These are phyloP conservation scores for Ephemerocybe angulata DNA, from an alignment of 768 basidiomycete genomes.

Conservation along the genomic window DNA sequence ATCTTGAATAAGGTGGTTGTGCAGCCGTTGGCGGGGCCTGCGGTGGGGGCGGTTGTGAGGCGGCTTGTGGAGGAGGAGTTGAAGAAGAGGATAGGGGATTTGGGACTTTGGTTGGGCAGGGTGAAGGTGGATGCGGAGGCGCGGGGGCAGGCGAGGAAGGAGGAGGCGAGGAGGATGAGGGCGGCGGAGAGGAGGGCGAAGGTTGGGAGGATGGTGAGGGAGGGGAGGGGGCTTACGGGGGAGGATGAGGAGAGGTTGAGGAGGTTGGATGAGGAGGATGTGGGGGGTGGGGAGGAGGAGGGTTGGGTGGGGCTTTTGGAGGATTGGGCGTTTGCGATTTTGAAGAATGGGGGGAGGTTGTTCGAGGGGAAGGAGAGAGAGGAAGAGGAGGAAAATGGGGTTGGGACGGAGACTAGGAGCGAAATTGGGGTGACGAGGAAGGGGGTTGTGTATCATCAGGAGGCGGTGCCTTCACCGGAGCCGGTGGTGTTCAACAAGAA, in stretches of 20 bases:
- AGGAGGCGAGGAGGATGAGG: slow-evolving; percentile 6
- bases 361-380: slow-evolving; percentile 11
- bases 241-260: neutral
- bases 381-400: slow-evolving; percentile 6
- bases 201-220: neutral
- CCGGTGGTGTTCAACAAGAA: slow-evolving; percentile 18
- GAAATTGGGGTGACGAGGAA: slow-evolving; percentile 20
- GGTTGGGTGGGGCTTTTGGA: slow-evolving; percentile 14
- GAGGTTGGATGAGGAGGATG: neutral
- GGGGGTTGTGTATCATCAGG: slow-evolving; percentile 14
- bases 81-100: slow-evolving; percentile 20
- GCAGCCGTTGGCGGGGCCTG: slow-evolving; percentile 32
- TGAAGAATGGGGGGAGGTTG: slow-evolving; percentile 21
- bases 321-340: slow-evolving; percentile 27
- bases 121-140: slow-evolving; percentile 20
- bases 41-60: slow-evolving; percentile 25
- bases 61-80: slow-evolving; percentile 26
- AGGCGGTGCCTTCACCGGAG: slow-evolving; percentile 12
- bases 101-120: slow-evolving; percentile 26
- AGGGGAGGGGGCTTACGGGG: slow-evolving; percentile 5
- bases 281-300: slow-evolving; percentile 8
- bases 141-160: slow-evolving; percentile 12
- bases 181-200: neutral
- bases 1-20: slow-evolving; percentile 35
- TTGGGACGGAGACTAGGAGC: slow-evolving; percentile 13